Evolutionary conservation across 495 filamentous ascomycete species (phyloP).

Genomic region (Elasticomyces elasticus): DNA sequence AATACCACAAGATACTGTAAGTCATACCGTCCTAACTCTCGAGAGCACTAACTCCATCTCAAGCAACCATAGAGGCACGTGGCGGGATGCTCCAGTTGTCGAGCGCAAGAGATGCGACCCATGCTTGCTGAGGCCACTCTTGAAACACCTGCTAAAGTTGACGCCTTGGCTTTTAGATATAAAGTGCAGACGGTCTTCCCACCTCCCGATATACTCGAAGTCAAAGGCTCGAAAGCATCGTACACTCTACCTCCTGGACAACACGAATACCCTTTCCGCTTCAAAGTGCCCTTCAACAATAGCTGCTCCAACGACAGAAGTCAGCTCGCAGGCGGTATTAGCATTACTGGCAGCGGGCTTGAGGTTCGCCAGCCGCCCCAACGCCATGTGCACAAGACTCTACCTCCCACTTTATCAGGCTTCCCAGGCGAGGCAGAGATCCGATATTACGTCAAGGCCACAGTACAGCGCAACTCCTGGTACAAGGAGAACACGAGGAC

Average conservation of each 20-base stretch:
- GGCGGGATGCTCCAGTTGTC: too few relatives aligned
- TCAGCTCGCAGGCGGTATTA: constrained; percentile 44
- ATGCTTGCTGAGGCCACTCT: too few relatives aligned
- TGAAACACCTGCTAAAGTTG: too few relatives aligned
- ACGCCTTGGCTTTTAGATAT: too few relatives aligned
- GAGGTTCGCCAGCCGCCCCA: constrained; percentile 44
- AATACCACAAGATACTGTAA: constrained; percentile 77
- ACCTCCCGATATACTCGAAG: constrained; percentile 39
- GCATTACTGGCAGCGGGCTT: constrained; percentile 44
- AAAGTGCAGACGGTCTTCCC: constrained; percentile 56
- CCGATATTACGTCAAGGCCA: constrained; percentile 86
- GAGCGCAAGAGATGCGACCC: too few relatives aligned
- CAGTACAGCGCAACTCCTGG: constrained; percentile 67
- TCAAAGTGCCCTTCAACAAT: constrained; percentile 94
- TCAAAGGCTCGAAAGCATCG: constrained; percentile 25
- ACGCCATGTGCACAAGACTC: constrained; percentile 69
- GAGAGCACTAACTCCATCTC: too few relatives aligned
- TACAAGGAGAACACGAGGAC: constrained; percentile 77
- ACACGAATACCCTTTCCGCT: constrained; percentile 82
- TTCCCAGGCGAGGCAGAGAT: constrained; percentile 80
- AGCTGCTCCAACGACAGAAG: constrained; percentile 56
- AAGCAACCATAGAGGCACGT: too few relatives aligned
- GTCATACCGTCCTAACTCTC: too few relatives aligned
- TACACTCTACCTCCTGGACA: constrained; percentile 63
- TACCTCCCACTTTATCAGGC: constrained; percentile 77